A percentile compares a stretch with the other conserved stretches of the same genome.
These are phyloP conservation scores for Mediolabrus comicus DNA, from an alignment of 108 stramenopile species.

Conservation along the genomic window DNA sequence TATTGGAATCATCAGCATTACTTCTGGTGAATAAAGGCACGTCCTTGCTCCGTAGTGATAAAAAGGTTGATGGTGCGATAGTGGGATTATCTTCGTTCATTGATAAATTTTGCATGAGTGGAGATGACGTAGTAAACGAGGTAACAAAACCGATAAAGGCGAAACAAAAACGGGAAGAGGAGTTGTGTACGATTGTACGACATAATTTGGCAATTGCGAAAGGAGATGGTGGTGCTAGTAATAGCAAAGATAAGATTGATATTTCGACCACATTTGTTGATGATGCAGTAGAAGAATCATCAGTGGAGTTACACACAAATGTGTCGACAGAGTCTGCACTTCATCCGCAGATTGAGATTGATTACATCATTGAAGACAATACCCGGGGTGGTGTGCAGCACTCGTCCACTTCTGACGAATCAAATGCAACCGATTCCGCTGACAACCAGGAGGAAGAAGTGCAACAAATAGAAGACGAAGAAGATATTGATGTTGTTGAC, in stretches of 20 bases:
- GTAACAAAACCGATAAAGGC: neutral
- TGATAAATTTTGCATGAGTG: conserved; percentile 3
- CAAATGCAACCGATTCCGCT: no score
- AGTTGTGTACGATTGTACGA: conserved; percentile 21
- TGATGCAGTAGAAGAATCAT: neutral
- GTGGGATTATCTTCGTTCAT: conserved; percentile 8
- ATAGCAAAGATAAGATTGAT: neutral
- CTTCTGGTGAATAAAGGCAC: conserved; percentile 23
- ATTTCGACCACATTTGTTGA: neutral
- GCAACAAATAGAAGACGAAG: neutral
- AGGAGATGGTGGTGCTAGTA: neutral
- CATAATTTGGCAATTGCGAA: conserved; percentile 27
- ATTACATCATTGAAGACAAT: no score
- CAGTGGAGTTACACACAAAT: neutral
- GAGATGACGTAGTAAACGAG: neutral
- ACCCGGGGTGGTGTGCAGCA: no score
- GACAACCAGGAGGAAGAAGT: neutral
- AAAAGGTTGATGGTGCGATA: conserved; percentile 20
- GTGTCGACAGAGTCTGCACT: no score
- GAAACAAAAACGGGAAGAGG: conserved; percentile 15
- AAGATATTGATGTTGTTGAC: neutral
- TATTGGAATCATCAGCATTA: conserved; percentile 1
- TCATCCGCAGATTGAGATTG: no score
- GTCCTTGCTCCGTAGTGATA: conserved; percentile 25
- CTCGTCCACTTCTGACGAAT: no score